Evolutionary conservation across 768 basidiomycete species (phyloP).

Genomic region (Chlorophyllum brunneum): DNA sequence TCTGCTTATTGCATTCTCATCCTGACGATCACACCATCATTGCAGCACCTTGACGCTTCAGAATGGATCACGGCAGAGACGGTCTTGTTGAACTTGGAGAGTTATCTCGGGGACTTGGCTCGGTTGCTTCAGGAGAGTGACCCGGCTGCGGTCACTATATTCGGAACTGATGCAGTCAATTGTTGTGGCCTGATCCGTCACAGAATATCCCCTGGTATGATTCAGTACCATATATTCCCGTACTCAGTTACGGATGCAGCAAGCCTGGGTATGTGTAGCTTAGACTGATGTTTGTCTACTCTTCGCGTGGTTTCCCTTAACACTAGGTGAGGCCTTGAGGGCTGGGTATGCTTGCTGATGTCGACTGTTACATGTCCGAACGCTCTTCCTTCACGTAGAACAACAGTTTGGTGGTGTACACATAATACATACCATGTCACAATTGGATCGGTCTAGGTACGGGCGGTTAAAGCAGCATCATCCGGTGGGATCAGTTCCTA

Average conservation of each 20-base stretch:
- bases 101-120: background rate
- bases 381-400: too few species aligned
- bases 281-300: background rate
- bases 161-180: background rate
- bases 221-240: conserved; percentile 1
- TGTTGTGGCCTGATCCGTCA: conserved; percentile 2
- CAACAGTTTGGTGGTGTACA: too few species aligned
- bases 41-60: background rate
- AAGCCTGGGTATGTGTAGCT: background rate
- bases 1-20: too few species aligned
- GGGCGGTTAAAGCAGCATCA: too few species aligned
- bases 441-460: too few species aligned
- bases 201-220: background rate
- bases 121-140: background rate
- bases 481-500: too few species aligned
- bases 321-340: too few species aligned
- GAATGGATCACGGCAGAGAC: background rate
- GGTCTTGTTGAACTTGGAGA: background rate
- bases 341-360: too few species aligned
- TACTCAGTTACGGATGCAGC: background rate
- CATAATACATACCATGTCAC: too few species aligned
- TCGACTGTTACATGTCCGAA: too few species aligned
- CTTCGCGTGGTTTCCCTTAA: too few species aligned
- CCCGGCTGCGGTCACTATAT: background rate
- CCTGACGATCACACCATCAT: too few species aligned